A percentile compares a stretch with the other conserved stretches of the same genome.
Conservation (phyloP, 2,329 filamentous ascomycete genomes). For the Colletotrichum sp. region DNA sequence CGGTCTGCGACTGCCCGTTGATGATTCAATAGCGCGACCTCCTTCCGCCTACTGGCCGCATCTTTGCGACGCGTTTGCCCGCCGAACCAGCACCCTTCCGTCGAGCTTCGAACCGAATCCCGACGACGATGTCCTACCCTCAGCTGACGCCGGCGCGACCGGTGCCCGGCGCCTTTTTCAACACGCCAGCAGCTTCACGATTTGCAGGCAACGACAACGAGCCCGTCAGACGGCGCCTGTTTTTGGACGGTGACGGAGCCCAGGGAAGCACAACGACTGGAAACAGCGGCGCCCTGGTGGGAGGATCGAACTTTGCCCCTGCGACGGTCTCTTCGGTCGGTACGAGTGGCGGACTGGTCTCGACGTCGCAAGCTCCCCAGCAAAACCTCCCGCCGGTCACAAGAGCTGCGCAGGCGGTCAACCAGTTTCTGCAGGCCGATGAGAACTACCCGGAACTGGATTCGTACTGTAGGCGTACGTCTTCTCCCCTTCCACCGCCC, state of each 20-base stretch:
- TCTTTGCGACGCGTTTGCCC: conserved; percentile 21
- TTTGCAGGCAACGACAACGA: conserved; percentile 40
- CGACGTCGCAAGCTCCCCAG: conserved; percentile 48
- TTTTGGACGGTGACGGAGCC: conserved; percentile 33
- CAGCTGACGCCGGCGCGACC: conserved; percentile 71
- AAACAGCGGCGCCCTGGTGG: conserved; percentile 3
- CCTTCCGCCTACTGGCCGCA: conserved; percentile 19
- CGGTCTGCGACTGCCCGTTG: conserved; percentile 25
- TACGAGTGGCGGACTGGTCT: conserved; percentile 31
- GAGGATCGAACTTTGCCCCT: conserved; percentile 16
- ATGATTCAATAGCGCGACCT: conserved; percentile 31
- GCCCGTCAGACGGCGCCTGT: conserved; percentile 57
- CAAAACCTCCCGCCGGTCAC: conserved; percentile 69
- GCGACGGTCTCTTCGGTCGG: conserved; percentile 29
- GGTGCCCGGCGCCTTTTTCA: conserved; percentile 76
- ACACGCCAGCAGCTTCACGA: conserved; percentile 67
- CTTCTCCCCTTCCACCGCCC: fast-evolving
- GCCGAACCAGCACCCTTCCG: neutral
- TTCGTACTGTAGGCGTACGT: conserved; percentile 85
- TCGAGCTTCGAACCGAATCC: conserved; percentile 16
- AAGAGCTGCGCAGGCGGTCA: conserved; percentile 84
- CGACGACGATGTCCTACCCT: conserved; percentile 56
- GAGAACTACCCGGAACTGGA: conserved; percentile 88
- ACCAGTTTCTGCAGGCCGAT: conserved; percentile 77
- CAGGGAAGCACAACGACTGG: conserved; percentile 5